These are phyloP conservation scores for Yamadazyma diddensiae DNA, from an alignment of 1,139 yeast species.

Conservation along the genomic window DNA sequence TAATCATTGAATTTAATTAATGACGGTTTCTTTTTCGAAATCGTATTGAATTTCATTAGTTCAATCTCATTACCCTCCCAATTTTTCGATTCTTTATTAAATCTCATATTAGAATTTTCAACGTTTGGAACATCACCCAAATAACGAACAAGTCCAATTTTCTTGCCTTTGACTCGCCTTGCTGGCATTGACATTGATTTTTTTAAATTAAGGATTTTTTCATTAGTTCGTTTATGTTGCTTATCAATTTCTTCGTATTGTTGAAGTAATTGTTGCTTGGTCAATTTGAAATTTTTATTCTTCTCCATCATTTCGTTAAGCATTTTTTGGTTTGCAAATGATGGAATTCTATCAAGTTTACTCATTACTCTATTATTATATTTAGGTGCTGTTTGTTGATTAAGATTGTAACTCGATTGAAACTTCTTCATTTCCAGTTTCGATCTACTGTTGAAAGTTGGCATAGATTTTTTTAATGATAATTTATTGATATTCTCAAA, in stretches of 20 bases:
- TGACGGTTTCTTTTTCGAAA: constrained; percentile 27
- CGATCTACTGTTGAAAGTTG: constrained; percentile 16
- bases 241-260: constrained; percentile 17
- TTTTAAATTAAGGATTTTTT: constrained; percentile 13
- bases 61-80: constrained; percentile 77
- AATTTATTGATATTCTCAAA: constrained; percentile 15
- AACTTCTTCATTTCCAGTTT: constrained; percentile 9
- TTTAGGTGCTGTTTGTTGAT: constrained; percentile 9
- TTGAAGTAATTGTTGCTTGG: constrained; percentile 15
- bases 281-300: constrained; percentile 12
- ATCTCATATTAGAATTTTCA: constrained; percentile 42
- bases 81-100: constrained; percentile 45
- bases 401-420: constrained; percentile 10
- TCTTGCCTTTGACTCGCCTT: constrained; percentile 9
- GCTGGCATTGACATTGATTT: constrained; percentile 15
- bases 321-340: constrained; percentile 28
- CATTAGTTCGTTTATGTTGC: constrained; percentile 16
- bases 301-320: constrained; percentile 15
- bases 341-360: constrained; percentile 43
- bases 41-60: constrained; percentile 44
- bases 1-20: constrained; percentile 34
- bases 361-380: constrained; percentile 32
- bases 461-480: constrained; percentile 26
- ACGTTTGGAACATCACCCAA: constrained; percentile 24
- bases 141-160: constrained; percentile 34